Percentiles rank a stretch among this genome's conserved stretches.
Evolutionary conservation across 2,329 filamentous ascomycete genomes (phyloP).

Genomic region (Acrocalymma vagum): DNA sequence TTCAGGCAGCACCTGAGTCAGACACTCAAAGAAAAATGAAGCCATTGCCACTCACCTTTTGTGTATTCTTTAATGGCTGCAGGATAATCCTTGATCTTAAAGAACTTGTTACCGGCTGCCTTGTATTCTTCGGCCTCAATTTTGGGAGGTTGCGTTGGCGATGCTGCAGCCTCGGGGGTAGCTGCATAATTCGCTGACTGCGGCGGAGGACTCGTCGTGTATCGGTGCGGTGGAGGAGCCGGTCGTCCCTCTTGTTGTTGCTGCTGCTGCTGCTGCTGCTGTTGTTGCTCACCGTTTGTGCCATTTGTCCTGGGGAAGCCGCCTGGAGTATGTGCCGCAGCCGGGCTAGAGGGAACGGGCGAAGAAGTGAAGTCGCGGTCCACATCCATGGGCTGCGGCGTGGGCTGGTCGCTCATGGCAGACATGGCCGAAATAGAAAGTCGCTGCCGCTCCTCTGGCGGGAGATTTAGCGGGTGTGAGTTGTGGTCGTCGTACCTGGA

Average conservation of each 20-base stretch:
- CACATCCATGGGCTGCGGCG: constrained; percentile 75
- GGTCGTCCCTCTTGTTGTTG: constrained; percentile 65
- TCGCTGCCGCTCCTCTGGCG: constrained; percentile 85
- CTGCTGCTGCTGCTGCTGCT: no score
- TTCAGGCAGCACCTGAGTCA: constrained; percentile 21
- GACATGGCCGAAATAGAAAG: constrained; percentile 75
- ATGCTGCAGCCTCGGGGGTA: constrained; percentile 47
- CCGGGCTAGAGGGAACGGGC: constrained; percentile 60
- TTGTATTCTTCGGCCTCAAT: constrained; percentile 94
- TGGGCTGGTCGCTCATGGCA: constrained; percentile 61
- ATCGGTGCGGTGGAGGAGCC: constrained; percentile 75
- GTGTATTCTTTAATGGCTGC: constrained; percentile 93
- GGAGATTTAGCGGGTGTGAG: constrained; percentile 88
- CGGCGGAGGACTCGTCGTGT: constrained; percentile 58
- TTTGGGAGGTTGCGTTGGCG: constrained; percentile 51
- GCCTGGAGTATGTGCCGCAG: constrained; percentile 53
- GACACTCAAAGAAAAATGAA: no score
- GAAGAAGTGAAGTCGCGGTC: constrained; percentile 71
- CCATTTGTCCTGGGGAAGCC: constrained; percentile 62
- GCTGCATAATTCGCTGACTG: constrained; percentile 49
- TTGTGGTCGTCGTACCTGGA: constrained; percentile 69
- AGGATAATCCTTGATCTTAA: constrained; percentile 91
- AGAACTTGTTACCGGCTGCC: constrained; percentile 92
- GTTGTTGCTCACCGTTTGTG: constrained; percentile 56
- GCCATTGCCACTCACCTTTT: constrained; percentile 72